Evolutionary conservation across 768 basidiomycete genomes (phyloP), one percentile per base, ranked within the genome.

Genomic region (Mycena metata): DNA sequence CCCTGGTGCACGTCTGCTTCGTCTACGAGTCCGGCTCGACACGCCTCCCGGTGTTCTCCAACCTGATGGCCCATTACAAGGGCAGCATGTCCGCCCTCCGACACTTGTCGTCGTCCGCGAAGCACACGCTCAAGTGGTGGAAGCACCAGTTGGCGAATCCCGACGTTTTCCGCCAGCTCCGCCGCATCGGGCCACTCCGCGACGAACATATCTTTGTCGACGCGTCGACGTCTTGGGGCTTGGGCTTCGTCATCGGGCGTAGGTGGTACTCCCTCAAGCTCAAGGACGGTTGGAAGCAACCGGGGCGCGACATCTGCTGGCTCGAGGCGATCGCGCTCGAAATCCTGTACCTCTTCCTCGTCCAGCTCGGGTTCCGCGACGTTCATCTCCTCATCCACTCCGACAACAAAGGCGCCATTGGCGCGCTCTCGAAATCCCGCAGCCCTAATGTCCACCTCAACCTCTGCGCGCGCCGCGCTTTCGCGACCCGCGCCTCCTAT

Each of bases 101-200:
- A 0, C 75, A 63, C 60, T 73, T 76, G 4, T 69, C 75, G 8
- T 46, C 21, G 6, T 74, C 73, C 0, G 52, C 82, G 16, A 58
- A 75, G 13, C 51, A 74, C 0, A 78, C 80, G 35, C 52, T 83
- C 0, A 9, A 51, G 3, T 83, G 80, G 82, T 84, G 83, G 83
- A 35, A 33, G 0, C 16, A 30, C 0, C 24, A 17, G 0, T 67
- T 80, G 0, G n/a, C 45, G 0, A 15, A 36, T 17, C 54, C 74
- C 0, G 21, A 2, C 5, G 13, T 43, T 9, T 42, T n/a, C n/a
- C 69, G 78, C 5, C 60, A 67, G 0, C 71, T 79, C 17, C 16
- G 5, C 66, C 69, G 8, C 43, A 30, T 30, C 33, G 51, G 42
- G 3, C 62, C 66, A 0, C 26, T 69, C 0, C 35, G 26, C 1